These are phyloP conservation scores for Backusella westeae DNA, from an alignment of 192 early-diverging fungal genomes.

Conservation along the genomic window DNA sequence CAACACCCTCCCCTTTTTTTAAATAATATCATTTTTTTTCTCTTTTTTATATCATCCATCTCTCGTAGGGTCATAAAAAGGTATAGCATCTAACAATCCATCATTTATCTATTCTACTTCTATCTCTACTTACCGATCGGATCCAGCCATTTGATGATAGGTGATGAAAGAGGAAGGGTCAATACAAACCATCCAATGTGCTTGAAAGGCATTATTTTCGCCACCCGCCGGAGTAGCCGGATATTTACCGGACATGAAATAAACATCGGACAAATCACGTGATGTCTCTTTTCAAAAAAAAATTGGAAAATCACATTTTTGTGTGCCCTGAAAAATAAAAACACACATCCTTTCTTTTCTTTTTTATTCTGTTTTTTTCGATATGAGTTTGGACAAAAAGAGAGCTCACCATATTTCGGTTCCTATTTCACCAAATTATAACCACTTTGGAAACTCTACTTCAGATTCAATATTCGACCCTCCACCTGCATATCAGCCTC, in stretches of 20 bases:
- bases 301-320: neutral
- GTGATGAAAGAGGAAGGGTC: slow-evolving; percentile 17
- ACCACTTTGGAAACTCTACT: neutral
- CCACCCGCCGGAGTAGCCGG: neutral
- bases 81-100: neutral
- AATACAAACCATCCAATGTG: neutral
- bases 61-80: neutral
- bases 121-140: slow-evolving; percentile 14
- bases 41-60: neutral
- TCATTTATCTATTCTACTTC: neutral
- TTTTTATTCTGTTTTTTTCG: neutral
- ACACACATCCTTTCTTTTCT: neutral
- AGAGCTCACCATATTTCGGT: slow-evolving; percentile 13
- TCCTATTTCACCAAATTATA: slow-evolving; percentile 7
- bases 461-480: slow-evolving; percentile 9
- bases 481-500: slow-evolving; percentile 22
- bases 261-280: neutral
- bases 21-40: neutral
- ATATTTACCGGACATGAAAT: neutral
- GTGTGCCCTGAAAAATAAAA: neutral
- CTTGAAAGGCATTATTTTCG: slow-evolving; percentile 7
- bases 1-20: neutral
- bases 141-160: slow-evolving; percentile 9
- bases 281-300: neutral
- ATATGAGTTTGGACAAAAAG: slow-evolving; percentile 5